Conservation (phyloP, 345 rosid species). For the Cardamine resedifolia region DNA sequence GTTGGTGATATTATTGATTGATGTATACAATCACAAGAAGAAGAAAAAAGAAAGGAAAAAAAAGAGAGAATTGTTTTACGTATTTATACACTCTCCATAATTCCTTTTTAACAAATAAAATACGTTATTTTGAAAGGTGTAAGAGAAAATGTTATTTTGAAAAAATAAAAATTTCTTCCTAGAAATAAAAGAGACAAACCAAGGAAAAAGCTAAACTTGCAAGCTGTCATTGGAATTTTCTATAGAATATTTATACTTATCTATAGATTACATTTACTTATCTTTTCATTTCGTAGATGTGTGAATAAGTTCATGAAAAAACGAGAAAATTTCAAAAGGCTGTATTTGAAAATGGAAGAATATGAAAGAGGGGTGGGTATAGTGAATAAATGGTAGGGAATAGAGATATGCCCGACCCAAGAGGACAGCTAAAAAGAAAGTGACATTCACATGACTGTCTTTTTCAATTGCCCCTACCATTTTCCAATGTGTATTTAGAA, state of each 20-base stretch:
- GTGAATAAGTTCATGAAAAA: background rate
- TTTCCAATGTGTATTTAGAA: constrained; percentile 3
- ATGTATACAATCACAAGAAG: background rate
- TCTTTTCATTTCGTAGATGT: background rate
- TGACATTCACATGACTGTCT: constrained; percentile 24
- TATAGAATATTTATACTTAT: background rate
- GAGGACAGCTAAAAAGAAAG: constrained; percentile 22
- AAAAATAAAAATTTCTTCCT: background rate
- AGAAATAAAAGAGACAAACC: background rate
- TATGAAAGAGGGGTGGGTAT: background rate
- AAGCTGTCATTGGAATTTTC: constrained; percentile 22
- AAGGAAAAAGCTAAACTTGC: constrained; percentile 19
- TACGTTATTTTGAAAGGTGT: background rate
- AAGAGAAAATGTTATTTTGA: background rate
- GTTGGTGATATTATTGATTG: background rate
- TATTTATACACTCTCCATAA: background rate
- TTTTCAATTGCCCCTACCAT: background rate
- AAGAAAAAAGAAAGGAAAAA: background rate
- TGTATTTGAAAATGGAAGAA: constrained; percentile 1
- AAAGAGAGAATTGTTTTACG: no score
- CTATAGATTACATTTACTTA: background rate
- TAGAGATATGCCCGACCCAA: constrained; percentile 7
- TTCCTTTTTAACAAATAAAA: background rate
- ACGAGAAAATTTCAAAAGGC: background rate
- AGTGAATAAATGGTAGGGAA: constrained; percentile 11